Conservation (phyloP, 2,329 filamentous ascomycete species). For the Fusarium falciforme region DNA sequence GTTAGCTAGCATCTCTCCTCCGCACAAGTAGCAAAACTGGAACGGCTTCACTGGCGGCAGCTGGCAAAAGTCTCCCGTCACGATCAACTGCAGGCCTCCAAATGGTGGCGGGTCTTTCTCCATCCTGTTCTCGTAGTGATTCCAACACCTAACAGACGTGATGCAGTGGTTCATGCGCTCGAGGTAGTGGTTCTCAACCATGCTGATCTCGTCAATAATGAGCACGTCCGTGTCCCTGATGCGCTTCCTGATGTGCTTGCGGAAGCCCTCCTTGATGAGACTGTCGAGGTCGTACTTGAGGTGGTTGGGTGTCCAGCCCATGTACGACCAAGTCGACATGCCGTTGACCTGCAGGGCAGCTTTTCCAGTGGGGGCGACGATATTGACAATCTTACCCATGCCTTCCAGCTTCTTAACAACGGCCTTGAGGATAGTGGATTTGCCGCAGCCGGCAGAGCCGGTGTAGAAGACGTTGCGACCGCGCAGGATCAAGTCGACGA, state of each 20-base stretch:
- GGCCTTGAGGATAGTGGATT: slow-evolving; percentile 43
- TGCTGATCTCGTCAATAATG: slow-evolving; percentile 74
- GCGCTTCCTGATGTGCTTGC: slow-evolving; percentile 43
- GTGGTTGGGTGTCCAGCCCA: slow-evolving; percentile 62
- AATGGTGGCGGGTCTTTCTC: slow-evolving; percentile 24
- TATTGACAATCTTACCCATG: slow-evolving; percentile 51
- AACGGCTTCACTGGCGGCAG: slow-evolving; percentile 70
- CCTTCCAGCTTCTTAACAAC: slow-evolving; percentile 25
- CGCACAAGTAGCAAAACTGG: slow-evolving; percentile 33
- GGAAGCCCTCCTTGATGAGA: neutral
- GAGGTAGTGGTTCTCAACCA: slow-evolving; percentile 65
- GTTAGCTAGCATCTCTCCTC: neutral
- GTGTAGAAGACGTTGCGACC: slow-evolving; percentile 73
- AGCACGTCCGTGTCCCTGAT: slow-evolving; percentile 63
- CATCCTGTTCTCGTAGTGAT: neutral
- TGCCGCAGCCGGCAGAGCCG: slow-evolving; percentile 65
- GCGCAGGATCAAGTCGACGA: slow-evolving; percentile 57
- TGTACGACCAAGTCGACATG: slow-evolving; percentile 66
- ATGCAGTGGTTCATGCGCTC: slow-evolving; percentile 38
- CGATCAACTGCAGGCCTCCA: slow-evolving; percentile 41
- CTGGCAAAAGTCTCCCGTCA: slow-evolving; percentile 66
- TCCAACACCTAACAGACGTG: slow-evolving; percentile 45
- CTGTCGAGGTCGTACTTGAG: slow-evolving; percentile 31
- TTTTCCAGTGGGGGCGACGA: slow-evolving; percentile 70
- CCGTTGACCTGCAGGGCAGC: slow-evolving; percentile 69